A percentile compares a stretch with the other conserved stretches of the same genome.
Conservation (phyloP, 2,329 filamentous ascomycete species). For the Aspergillus chevalieri region DNA sequence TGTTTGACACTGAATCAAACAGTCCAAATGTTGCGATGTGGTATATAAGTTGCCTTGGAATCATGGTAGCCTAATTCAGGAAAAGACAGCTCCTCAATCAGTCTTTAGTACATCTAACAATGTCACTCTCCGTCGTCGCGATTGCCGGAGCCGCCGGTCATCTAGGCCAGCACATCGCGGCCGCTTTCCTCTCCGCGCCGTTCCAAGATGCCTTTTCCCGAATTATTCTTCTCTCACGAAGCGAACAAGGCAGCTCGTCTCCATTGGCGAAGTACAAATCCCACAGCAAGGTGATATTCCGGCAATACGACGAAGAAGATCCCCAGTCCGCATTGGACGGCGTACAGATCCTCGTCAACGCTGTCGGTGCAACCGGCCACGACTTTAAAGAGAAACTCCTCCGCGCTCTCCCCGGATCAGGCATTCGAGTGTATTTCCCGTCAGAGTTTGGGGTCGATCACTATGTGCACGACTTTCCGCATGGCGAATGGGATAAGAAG, state of each 20-base stretch:
- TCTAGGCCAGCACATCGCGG: conserved; percentile 17
- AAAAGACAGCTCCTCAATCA: background rate
- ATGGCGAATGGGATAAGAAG: conserved; percentile 30
- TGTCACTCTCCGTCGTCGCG: conserved; percentile 13
- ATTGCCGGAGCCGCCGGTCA: conserved; percentile 23
- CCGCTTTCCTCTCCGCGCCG: conserved; percentile 16
- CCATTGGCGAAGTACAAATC: background rate
- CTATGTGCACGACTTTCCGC: conserved; percentile 30
- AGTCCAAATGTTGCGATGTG: background rate
- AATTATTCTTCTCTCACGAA: conserved; percentile 19
- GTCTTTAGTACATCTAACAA: background rate
- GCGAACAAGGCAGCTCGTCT: background rate
- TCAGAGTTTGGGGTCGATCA: conserved; percentile 37
- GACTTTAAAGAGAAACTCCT: conserved; percentile 24
- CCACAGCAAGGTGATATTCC: background rate
- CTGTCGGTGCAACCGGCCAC: conserved; percentile 21
- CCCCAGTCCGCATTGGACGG: conserved; percentile 16
- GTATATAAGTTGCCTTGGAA: background rate
- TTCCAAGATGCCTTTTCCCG: conserved; percentile 16
- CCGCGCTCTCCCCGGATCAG: conserved; percentile 15
- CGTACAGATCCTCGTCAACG: conserved; percentile 29
- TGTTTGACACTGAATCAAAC: background rate
- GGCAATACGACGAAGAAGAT: conserved; percentile 15
- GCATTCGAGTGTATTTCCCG: conserved; percentile 28
- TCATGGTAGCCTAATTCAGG: background rate